phyloP scores from a whole-genome alignment of 1,284 basidiomycete genomes.

The Boletellus sp. region DNA sequence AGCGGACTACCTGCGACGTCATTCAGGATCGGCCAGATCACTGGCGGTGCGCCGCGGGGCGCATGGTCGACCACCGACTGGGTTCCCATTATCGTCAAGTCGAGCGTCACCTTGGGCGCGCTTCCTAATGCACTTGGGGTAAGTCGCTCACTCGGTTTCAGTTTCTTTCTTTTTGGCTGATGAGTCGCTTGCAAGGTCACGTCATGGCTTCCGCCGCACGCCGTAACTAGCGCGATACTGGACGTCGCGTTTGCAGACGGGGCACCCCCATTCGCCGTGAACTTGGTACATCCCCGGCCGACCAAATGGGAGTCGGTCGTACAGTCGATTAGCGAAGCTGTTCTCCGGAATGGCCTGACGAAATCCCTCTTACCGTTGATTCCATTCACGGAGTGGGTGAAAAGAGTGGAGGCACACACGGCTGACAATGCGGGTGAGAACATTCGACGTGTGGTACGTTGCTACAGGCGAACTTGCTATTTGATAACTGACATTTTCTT shows the following conservation, averaged over 20 bases:
- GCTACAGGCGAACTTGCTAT: no score
- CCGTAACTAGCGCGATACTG: constrained; percentile 23
- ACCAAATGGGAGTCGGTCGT: constrained; percentile 24
- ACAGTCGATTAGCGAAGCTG: constrained; percentile 13
- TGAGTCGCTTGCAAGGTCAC: constrained; percentile 11
- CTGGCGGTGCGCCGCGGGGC: constrained; percentile 20
- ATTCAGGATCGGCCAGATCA: constrained; percentile 30
- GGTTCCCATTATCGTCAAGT: constrained; percentile 32
- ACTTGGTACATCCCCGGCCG: constrained; percentile 30
- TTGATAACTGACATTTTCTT: background rate
- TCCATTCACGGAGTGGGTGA: constrained; percentile 25
- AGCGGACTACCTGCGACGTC: constrained; percentile 19
- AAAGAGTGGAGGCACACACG: constrained; percentile 11
- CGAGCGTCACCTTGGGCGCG: constrained; percentile 21
- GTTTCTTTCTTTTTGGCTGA: background rate
- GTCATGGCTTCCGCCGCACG: constrained; percentile 30
- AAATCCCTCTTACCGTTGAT: constrained; percentile 17
- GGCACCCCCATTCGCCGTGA: constrained; percentile 15
- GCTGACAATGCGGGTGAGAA: constrained; percentile 4
- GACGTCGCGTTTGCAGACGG: constrained; percentile 23
- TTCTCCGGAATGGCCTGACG: constrained; percentile 11
- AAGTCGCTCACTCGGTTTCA: background rate
- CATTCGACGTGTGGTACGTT: background rate
- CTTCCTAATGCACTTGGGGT: constrained; percentile 24
- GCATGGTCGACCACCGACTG: constrained; percentile 29